phyloP scores from a whole-genome alignment of 805 yeast species.

The Cyberlindnera maritima region DNA sequence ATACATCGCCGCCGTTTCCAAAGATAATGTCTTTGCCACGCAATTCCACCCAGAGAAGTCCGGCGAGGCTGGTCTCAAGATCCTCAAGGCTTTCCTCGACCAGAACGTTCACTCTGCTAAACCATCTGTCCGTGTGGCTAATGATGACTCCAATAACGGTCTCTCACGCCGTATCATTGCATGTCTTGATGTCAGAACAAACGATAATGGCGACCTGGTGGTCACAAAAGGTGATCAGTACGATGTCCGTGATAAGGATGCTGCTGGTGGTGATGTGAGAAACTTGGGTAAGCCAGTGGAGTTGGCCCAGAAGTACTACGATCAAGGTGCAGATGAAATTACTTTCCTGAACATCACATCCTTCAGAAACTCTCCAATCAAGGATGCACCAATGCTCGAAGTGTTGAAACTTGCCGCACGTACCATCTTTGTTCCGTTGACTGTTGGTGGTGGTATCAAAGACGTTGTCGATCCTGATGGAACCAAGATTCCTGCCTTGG shows the following conservation, averaged over 20 bases:
- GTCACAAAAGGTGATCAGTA: conserved; percentile 99
- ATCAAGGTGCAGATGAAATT: conserved; percentile 96
- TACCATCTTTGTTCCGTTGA: conserved; percentile 92
- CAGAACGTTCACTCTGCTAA: conserved; percentile 24
- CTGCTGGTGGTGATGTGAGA: conserved; percentile 63
- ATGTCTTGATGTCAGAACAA: conserved; percentile 93
- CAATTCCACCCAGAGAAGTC: conserved; percentile 99
- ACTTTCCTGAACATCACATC: conserved; percentile 95
- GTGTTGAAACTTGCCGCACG: conserved; percentile 80
- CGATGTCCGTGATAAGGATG: conserved; percentile 81
- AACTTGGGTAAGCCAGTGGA: conserved; percentile 96
- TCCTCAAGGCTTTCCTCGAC: conserved; percentile 69
- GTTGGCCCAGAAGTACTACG: conserved; percentile 83
- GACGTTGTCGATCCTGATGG: conserved; percentile 88
- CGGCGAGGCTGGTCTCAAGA: conserved; percentile 82
- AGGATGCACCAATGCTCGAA: conserved; percentile 93
- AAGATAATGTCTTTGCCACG: conserved; percentile 84
- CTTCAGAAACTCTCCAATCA: conserved; percentile 88
- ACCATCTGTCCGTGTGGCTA: conserved; percentile 20
- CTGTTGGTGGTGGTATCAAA: conserved; percentile 97
- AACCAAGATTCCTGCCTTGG: conserved; percentile 72
- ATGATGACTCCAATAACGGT: conserved; percentile 51
- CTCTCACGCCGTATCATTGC: conserved; percentile 91
- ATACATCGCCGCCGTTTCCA: conserved; percentile 79
- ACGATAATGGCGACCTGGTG: conserved; percentile 91